Percentiles rank a stretch among this genome's conserved stretches.
phyloP scores from a whole-genome alignment of 352 stramenopile genomes.

The Plasmopara viticola region DNA sequence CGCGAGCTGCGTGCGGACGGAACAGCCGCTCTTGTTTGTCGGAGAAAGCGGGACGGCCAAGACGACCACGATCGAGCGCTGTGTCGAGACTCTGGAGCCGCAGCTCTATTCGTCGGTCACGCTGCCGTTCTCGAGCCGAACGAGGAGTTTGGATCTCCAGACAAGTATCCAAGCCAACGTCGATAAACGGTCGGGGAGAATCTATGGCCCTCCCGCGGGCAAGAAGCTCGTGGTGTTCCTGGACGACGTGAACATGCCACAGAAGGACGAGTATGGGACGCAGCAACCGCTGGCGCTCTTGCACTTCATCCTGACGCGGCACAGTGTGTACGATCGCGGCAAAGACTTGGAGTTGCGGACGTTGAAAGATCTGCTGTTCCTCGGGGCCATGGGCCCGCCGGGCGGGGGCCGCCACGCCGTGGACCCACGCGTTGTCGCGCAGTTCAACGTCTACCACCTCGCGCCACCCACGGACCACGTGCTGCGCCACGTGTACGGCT shows the following conservation, averaged over 20 bases:
- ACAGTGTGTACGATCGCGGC: constrained; percentile 90
- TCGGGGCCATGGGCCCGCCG: constrained; percentile 93
- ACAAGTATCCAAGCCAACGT: constrained; percentile 93
- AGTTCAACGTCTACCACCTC: constrained; percentile 96
- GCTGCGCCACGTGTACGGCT: constrained; percentile 89
- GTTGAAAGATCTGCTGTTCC: constrained; percentile 91
- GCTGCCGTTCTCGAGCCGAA: constrained; percentile 93
- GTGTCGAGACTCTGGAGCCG: constrained; percentile 77
- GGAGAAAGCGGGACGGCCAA: constrained; percentile 93
- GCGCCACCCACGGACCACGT: constrained; percentile 87
- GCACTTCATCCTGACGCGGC: constrained; percentile 90
- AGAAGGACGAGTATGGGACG: constrained; percentile 93
- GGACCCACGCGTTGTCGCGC: constrained; percentile 90
- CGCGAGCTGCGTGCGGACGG: constrained; percentile 75
- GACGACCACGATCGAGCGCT: constrained; percentile 94
- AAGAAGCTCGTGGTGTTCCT: constrained; percentile 95
- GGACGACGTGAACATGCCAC: constrained; percentile 96
- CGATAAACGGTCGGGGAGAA: constrained; percentile 92
- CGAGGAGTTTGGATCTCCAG: constrained; percentile 90
- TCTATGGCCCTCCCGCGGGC: constrained; percentile 89
- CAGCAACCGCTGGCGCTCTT: constrained; percentile 94
- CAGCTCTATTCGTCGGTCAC: constrained; percentile 62
- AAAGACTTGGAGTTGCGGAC: constrained; percentile 93
- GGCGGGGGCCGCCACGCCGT: constrained; percentile 92
- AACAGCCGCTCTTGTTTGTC: constrained; percentile 90